Evolutionary conservation across 2,329 filamentous ascomycete species (phyloP), one percentile per base, ranked within the genome.

Genomic region (Boeremia lycopersici): DNA sequence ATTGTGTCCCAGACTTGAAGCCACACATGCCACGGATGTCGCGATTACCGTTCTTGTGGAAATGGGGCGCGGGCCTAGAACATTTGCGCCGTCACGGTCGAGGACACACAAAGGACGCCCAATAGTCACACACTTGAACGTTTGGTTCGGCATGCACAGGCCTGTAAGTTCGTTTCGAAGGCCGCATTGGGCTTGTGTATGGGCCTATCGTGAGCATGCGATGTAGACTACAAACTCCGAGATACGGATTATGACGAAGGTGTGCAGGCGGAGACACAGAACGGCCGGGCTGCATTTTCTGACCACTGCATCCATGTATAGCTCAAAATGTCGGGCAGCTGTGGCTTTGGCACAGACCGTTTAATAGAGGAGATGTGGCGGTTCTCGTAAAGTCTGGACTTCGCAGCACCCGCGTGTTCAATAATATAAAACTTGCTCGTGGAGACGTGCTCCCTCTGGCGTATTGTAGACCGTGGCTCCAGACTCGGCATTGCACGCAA

Each of bases 21-120:
- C 19, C 25, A 29, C 38, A 11, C 15, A 33, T 19, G 15, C 44
- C 41, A 40, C 36, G 36, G 44, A 36, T 30, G 5, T 35, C 11
- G 8, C 36, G 11, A 30, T 30, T 36, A 9, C 42, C 36, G 30
- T 45, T 44, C 31, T 17, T 42, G 46, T 46, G 41, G 15, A 17
- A 25, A 9, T 41, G 29, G 40, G 41, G 52, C 52, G 46, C 17
- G 41, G 46, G 46, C 25, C 52, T 55, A 45, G 46, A 53, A 40
- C 46, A n/a, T n/a, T 7, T 44, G 29, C 41, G 35, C 35, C 17
- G 30, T 23, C n/a, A n/a, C n/a, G n/a, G n/a, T n/a, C 19, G 19
- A 13, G 29, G 31, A 25, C 23, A 26, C 51, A 41, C 31, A 28
- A 29, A 25, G 19, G 30, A 19, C n/a, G 28, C 9, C 35, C 26